Conservation (phyloP, 73 alveolate genomes). For the Symbiodinium pilosum region DNA sequence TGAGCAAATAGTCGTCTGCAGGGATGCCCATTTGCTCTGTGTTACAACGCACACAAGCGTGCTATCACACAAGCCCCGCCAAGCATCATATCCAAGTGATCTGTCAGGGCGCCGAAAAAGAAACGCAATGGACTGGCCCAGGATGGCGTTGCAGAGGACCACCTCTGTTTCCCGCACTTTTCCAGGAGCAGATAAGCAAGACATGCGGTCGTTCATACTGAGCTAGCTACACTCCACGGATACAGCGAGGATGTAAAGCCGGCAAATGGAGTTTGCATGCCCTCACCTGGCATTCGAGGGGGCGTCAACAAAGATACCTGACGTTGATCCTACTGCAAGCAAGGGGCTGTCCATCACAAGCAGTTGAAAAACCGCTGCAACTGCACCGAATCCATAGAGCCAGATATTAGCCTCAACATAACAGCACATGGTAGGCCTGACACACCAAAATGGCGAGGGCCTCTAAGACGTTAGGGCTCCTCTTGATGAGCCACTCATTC, state of each 20-base stretch:
- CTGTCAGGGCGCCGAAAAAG: slow-evolving; percentile 74
- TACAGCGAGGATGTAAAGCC: slow-evolving; percentile 36
- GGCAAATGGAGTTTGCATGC: neutral
- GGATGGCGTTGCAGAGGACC: slow-evolving; percentile 64
- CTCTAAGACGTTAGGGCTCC: slow-evolving; percentile 14
- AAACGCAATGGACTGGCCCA: slow-evolving; percentile 86
- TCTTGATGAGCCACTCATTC: slow-evolving; percentile 40
- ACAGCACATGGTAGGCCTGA: neutral
- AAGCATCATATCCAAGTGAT: too few relatives aligned
- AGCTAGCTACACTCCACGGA: slow-evolving; percentile 58
- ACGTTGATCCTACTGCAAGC: neutral
- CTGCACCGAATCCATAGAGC: slow-evolving; percentile 65
- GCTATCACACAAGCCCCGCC: too few relatives aligned
- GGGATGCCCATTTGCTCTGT: too few relatives aligned
- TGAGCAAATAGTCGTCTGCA: too few relatives aligned
- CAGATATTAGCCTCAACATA: neutral
- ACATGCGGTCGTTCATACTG: neutral
- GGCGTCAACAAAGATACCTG: too few relatives aligned
- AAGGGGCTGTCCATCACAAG: neutral
- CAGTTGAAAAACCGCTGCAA: neutral
- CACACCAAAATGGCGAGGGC: neutral
- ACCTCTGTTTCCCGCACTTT: neutral
- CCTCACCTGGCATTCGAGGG: slow-evolving; percentile 7
- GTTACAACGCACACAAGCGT: too few relatives aligned
- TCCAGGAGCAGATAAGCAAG: too few relatives aligned